Evolutionary conservation across 331 rosid genomes (phyloP).

Genomic region (Quercus phellos): DNA sequence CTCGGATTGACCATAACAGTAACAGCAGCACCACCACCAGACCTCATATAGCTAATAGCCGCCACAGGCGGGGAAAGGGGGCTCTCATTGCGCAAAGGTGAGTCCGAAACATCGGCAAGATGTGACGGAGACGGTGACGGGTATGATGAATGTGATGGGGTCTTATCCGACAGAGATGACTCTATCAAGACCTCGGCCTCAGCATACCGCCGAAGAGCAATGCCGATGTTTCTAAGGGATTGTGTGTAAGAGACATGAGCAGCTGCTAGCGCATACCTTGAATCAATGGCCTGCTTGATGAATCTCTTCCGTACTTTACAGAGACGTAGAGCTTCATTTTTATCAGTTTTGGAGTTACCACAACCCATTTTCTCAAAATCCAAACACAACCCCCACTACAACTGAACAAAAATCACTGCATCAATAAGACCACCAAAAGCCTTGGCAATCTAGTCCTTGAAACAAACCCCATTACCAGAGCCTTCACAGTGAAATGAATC

Average conservation of each 20-base stretch:
- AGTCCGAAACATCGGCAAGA: slow-evolving; percentile 55
- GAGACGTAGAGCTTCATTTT: slow-evolving; percentile 66
- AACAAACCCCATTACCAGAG: too few species aligned
- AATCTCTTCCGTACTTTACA: slow-evolving; percentile 72
- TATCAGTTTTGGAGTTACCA: slow-evolving; percentile 61
- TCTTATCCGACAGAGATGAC: slow-evolving; percentile 76
- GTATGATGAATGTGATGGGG: slow-evolving; percentile 83
- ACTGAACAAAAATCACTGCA: not conserved
- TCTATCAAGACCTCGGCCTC: slow-evolving; percentile 81
- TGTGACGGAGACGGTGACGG: slow-evolving; percentile 79
- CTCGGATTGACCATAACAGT: slow-evolving; percentile 53
- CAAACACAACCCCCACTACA: not conserved
- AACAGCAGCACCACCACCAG: slow-evolving; percentile 47
- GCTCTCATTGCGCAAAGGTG: slow-evolving; percentile 55
- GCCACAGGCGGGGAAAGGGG: slow-evolving; percentile 47
- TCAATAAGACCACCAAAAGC: not conserved
- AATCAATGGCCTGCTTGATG: slow-evolving; percentile 77
- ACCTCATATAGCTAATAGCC: slow-evolving; percentile 62
- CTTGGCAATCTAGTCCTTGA: not conserved
- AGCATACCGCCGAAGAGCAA: slow-evolving; percentile 73
- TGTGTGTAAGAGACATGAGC: slow-evolving; percentile 72
- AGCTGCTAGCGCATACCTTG: slow-evolving; percentile 83
- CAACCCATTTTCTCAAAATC: slow-evolving; percentile 56
- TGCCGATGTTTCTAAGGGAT: slow-evolving; percentile 71
- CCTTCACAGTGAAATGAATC: not conserved